Conservation (phyloP, 2,329 filamentous ascomycete genomes). For the Penicillium sp. region DNA sequence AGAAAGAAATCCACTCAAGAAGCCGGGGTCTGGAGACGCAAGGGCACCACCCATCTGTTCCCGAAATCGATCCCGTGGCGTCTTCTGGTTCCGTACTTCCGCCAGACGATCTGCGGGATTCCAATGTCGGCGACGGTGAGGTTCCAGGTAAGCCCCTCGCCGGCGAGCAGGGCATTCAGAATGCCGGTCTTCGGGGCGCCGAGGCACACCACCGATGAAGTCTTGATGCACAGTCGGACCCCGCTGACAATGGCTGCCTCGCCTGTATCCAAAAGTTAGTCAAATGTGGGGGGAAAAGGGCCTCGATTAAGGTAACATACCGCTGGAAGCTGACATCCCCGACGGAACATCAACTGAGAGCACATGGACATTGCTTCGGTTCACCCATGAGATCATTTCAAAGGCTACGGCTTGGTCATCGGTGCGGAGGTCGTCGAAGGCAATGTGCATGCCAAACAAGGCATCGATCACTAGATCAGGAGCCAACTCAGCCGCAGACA, state of each 20-base stretch:
- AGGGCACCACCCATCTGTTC: slow-evolving; percentile 74
- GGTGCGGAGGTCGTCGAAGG: slow-evolving; percentile 81
- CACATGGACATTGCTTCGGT: slow-evolving; percentile 75
- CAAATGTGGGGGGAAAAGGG: neutral
- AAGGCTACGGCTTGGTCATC: slow-evolving; percentile 80
- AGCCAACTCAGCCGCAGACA: slow-evolving; percentile 55
- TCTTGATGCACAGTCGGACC: slow-evolving; percentile 70
- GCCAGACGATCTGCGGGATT: slow-evolving; percentile 75
- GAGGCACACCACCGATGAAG: slow-evolving; percentile 77
- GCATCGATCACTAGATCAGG: slow-evolving; percentile 85
- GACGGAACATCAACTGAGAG: slow-evolving; percentile 88
- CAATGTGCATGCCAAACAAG: slow-evolving; percentile 76
- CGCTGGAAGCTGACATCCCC: slow-evolving; percentile 75
- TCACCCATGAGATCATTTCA: slow-evolving; percentile 89
- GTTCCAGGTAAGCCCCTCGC: slow-evolving; percentile 60
- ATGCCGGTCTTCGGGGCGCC: slow-evolving; percentile 83
- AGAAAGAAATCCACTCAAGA: slow-evolving; percentile 16
- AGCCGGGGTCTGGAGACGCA: slow-evolving; percentile 45
- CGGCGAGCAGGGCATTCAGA: slow-evolving; percentile 66
- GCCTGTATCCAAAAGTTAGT: slow-evolving; percentile 35
- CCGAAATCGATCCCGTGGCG: slow-evolving; percentile 86
- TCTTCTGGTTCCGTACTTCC: slow-evolving; percentile 73
- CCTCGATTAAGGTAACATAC: slow-evolving; percentile 51
- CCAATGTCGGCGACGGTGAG: slow-evolving; percentile 84
- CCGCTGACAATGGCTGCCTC: slow-evolving; percentile 62